Evolutionary conservation across 1,284 basidiomycete species (phyloP), one percentile per base, ranked within the genome.

Genomic region (Ceratobasidium sp.): DNA sequence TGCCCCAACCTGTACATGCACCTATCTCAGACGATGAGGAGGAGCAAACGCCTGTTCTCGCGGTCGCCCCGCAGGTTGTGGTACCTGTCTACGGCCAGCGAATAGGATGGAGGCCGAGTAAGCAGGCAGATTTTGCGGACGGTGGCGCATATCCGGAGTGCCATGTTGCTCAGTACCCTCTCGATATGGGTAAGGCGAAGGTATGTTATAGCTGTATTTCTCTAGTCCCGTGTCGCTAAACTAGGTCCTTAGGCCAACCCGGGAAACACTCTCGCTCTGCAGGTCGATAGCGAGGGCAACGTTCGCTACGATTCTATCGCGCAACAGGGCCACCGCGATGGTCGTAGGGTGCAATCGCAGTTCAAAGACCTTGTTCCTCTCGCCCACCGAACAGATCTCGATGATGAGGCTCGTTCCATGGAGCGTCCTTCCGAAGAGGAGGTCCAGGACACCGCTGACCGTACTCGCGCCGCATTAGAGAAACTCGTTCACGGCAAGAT

Each of bases 351-450:
- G 0, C 97, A 99, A 84, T 96, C 96, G 0, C 95, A 97, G 82
- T 98, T 96, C 88, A 98, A 98, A 84, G 98, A 99, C 84, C 92
- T 99, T 23, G 95, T 99, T 0, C 98, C 98, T 0, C 89, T 99
- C 6, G 88, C 91, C 0, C 92, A 99, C 83, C 91, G 98, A 28
- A 95, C 94, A 81, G 98, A 98, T 83, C 86, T 98, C 42, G 90
- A 91, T 50, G 96, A 97, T 15, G 86, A 88, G 0, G 90, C 91
- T 57, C 90, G 92, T 17, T 83, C 83, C 20, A 93, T 99, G 92
- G 95, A 98, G 71, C 89, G 97, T 5, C 98, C 98, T 0, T 94
- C 96, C 0, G 96, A 97, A 81, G 94, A 96, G 0, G 92, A 96
- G 44, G 93, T 99, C 5, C 91, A 94, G 82, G 90, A 88, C 15